Evolutionary conservation across 2,329 filamentous ascomycete genomes (phyloP), one percentile per base, ranked within the genome.

Genomic region (Aspergillus flavus): DNA sequence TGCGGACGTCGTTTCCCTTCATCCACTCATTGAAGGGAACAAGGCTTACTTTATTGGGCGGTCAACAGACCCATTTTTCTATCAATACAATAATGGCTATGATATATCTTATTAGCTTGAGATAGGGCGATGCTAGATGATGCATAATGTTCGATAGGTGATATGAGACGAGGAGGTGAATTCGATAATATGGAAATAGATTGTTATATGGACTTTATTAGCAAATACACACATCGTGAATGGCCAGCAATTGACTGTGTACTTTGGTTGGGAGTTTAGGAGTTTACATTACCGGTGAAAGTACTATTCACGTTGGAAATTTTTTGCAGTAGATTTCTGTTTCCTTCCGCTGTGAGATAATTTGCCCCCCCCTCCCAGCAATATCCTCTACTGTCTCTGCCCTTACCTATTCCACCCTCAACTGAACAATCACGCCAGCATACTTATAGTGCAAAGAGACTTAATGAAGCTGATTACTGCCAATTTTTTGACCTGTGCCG

Each of bases 401-500:
- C 34, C 7, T 52, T 32, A 11, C 12, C 32, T 32, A 11, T 28
- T n/a, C 28, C 48, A n/a, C 34, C 11, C 9, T 32, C n/a, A n/a
- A 52, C 21, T n/a, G 28, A 52, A 52, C 16, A 30, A 23, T 52
- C 26, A 7, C 16, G 4, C 16, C 21, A n/a, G 14, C 23, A 19
- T 28, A 52, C 28, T 28, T 34, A 32, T n/a, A 32, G 3, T 10
- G 5, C n/a, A 36, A 46, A 14, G 6, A 58, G 32, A 11, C 32
- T 66, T 59, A 6, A 99, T 99, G 95, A 98, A 98, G 80, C 84
- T 98, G 66, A 87, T 98, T 58, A 97, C 93, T 65, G 89, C 96
- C 73, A 98, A 98, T 81, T 99, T 99, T 80, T 84, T 98, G 68
- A 95, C 93, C 73, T 99, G 95, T 84, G 94, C 95, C 66, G 91